phyloP scores from a whole-genome alignment of 352 stramenopile genomes.

The Albugo laibachii region DNA sequence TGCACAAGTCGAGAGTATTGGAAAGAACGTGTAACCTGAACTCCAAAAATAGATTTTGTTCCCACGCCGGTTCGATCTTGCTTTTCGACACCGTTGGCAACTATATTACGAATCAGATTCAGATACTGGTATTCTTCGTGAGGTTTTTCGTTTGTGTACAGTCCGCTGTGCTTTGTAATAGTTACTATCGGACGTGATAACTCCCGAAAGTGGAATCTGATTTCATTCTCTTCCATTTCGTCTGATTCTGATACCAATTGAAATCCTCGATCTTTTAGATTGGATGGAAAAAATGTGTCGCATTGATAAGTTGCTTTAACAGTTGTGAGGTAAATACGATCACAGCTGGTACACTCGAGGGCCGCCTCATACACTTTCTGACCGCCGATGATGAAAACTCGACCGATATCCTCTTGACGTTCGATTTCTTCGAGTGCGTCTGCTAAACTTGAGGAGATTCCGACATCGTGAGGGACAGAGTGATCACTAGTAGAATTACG shows the following conservation, averaged over 20 bases:
- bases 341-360: slow-evolving; percentile 64
- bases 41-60: slow-evolving; percentile 97
- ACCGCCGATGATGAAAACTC: slow-evolving; percentile 96
- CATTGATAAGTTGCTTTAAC: slow-evolving; percentile 81
- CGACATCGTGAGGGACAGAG: slow-evolving; percentile 53
- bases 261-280: slow-evolving; percentile 39
- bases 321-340: slow-evolving; percentile 79
- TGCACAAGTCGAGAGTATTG: slow-evolving; percentile 1
- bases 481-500: neutral
- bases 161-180: slow-evolving; percentile 4
- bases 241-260: slow-evolving; percentile 19
- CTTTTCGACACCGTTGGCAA: slow-evolving; percentile 83
- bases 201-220: slow-evolving; percentile 62
- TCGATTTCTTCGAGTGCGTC: slow-evolving; percentile 82
- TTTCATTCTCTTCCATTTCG: slow-evolving; percentile 51
- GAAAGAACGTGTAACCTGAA: slow-evolving; percentile 44
- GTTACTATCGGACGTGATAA: slow-evolving; percentile 13
- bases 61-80: slow-evolving; percentile 97
- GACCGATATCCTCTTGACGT: slow-evolving; percentile 52
- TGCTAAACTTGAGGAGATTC: slow-evolving; percentile 68
- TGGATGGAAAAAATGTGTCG: slow-evolving; percentile 82
- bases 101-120: slow-evolving; percentile 90
- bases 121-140: slow-evolving; percentile 73
- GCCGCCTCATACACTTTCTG: slow-evolving; percentile 88
- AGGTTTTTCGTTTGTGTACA: slow-evolving; percentile 7